Conservation (phyloP, 2,329 filamentous ascomycete species). For the Colletotrichum tanaceti region DNA sequence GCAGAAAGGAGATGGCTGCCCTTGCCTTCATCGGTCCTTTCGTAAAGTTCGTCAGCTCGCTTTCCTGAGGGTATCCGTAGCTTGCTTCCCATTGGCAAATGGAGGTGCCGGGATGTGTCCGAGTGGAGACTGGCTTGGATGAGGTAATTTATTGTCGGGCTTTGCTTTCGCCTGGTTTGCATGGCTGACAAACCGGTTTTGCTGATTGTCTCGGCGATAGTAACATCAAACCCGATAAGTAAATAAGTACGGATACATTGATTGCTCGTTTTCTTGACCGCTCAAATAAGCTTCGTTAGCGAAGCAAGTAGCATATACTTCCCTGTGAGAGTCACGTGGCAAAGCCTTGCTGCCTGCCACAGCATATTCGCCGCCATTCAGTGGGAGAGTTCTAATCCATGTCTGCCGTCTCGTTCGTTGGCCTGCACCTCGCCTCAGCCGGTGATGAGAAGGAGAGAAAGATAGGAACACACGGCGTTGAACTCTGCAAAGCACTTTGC, state of each 20-base stretch:
- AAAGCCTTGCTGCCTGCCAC: constrained; percentile 28
- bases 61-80: neutral
- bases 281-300: neutral
- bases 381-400: constrained; percentile 6
- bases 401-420: neutral
- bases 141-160: constrained; percentile 30
- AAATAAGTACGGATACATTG: too few species aligned
- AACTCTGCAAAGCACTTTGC: neutral
- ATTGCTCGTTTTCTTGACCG: neutral
- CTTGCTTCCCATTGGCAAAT: constrained; percentile 10
- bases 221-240: neutral
- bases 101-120: constrained; percentile 9
- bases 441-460: neutral
- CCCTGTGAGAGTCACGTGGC: constrained; percentile 20
- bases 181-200: constrained; percentile 35
- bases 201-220: constrained; percentile 11
- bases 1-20: too few species aligned
- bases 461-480: neutral
- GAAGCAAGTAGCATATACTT: neutral
- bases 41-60: constrained; percentile 25
- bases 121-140: constrained; percentile 25
- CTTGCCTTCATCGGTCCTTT: constrained; percentile 27
- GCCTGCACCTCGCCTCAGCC: neutral
- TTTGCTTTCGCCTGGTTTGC: constrained; percentile 6
- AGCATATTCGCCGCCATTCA: constrained; percentile 10